These are phyloP conservation scores for Podila verticillata DNA, from an alignment of 192 early-diverging fungal species.

Conservation along the genomic window DNA sequence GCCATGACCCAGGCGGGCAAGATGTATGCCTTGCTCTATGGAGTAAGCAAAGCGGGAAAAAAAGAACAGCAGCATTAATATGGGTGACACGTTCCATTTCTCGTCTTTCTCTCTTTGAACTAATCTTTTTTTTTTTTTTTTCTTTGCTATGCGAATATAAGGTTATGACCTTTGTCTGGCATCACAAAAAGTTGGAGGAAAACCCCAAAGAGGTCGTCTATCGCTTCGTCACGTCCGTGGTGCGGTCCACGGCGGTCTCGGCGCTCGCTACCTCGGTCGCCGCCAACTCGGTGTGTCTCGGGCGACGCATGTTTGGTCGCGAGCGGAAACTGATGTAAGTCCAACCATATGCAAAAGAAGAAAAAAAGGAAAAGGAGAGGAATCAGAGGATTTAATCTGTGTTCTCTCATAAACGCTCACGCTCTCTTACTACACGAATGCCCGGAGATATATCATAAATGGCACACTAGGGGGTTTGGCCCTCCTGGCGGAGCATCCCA, in stretches of 20 bases:
- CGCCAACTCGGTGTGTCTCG: constrained; percentile 59
- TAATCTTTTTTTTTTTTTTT: too few relatives aligned
- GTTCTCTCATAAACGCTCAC: too few relatives aligned
- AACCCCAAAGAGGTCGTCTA: constrained; percentile 52
- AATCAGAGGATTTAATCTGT: too few relatives aligned
- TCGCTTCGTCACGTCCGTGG: constrained; percentile 60
- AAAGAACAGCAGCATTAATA: too few relatives aligned
- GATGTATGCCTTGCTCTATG: constrained; percentile 70
- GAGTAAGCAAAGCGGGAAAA: too few relatives aligned
- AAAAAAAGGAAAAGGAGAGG: too few relatives aligned
- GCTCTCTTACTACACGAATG: too few relatives aligned
- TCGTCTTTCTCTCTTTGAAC: constrained; percentile 12
- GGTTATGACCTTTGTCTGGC: constrained; percentile 58
- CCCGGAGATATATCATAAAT: constrained; percentile 39
- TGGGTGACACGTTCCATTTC: too few relatives aligned
- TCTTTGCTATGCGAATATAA: neutral
- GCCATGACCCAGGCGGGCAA: constrained; percentile 62
- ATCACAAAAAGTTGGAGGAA: constrained; percentile 32
- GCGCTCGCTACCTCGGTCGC: constrained; percentile 58
- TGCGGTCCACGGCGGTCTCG: constrained; percentile 69
- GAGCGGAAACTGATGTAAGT: constrained; percentile 29
- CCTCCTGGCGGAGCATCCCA: constrained; percentile 67
- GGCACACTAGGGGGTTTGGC: constrained; percentile 65
- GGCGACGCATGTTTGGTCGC: constrained; percentile 57
- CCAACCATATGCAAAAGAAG: too few relatives aligned